Evolutionary conservation across 2,329 filamentous ascomycete genomes (phyloP).

Genomic region (Claviceps capensis): DNA sequence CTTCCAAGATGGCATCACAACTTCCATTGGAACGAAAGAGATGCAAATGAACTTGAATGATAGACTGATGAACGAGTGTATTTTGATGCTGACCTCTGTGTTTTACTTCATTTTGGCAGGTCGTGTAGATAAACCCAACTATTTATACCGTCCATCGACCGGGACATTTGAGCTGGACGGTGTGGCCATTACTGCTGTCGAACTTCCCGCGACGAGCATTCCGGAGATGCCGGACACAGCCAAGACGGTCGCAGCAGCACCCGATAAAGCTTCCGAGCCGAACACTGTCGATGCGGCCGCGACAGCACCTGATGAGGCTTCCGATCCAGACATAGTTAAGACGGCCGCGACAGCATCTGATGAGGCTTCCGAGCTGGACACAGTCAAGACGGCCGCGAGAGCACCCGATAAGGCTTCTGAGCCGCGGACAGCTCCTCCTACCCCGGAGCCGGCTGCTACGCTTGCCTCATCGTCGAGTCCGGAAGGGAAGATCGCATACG

Average conservation of each 20-base stretch:
- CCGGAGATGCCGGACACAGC: slow-evolving; percentile 1
- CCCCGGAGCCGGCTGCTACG: slow-evolving; percentile 20
- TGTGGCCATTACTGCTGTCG: slow-evolving; percentile 16
- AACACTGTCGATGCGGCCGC: neutral
- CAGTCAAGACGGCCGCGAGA: neutral
- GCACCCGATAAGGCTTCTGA: slow-evolving; percentile 1
- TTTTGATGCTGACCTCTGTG: neutral
- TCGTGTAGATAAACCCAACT: slow-evolving; percentile 18
- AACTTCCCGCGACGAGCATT: slow-evolving; percentile 18
- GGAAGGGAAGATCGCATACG: slow-evolving; percentile 16
- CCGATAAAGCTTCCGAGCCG: neutral
- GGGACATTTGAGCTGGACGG: slow-evolving; percentile 26
- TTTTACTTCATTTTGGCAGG: slow-evolving; percentile 12
- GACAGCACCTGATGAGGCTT: slow-evolving; percentile 1
- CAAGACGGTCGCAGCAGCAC: neutral
- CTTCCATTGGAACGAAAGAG: neutral
- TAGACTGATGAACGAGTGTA: neutral
- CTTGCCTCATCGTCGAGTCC: slow-evolving; percentile 19
- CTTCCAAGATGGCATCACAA: no score
- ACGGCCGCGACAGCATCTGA: neutral
- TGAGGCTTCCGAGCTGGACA: neutral
- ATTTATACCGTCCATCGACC: slow-evolving; percentile 14
- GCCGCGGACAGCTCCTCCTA: neutral
- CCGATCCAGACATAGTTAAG: neutral
- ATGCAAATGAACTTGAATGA: neutral